Evolutionary conservation across 495 filamentous ascomycete species (phyloP).

Genomic region (Hypoxylon fragiforme): DNA sequence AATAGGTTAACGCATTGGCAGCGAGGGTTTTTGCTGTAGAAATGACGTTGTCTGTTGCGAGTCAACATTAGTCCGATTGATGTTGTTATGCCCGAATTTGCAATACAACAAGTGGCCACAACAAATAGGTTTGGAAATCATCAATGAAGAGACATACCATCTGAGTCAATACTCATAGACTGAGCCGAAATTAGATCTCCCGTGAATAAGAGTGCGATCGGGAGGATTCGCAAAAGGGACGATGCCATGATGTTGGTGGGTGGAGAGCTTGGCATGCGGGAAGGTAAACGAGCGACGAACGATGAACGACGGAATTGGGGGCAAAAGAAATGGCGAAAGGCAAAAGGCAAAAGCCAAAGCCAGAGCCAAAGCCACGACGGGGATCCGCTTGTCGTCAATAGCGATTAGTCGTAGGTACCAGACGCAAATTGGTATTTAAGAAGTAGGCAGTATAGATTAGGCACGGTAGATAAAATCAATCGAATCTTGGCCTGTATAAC

Average conservation of each 20-base stretch:
- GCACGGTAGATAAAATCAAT: too few species aligned
- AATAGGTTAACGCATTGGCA: constrained; percentile 61
- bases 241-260: constrained; percentile 25
- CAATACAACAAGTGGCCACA: too few species aligned
- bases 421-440: too few species aligned
- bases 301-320: constrained; percentile 11
- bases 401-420: not conserved
- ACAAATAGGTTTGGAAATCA: not conserved
- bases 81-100: too few species aligned
- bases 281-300: constrained; percentile 27
- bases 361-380: not conserved
- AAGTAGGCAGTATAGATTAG: too few species aligned
- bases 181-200: constrained; percentile 26
- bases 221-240: constrained; percentile 13
- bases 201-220: constrained; percentile 14
- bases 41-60: constrained; percentile 53
- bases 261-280: constrained; percentile 2
- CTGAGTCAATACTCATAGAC: constrained; percentile 27
- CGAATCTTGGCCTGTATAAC: too few species aligned
- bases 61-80: too few species aligned
- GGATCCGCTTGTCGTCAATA: not conserved
- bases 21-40: constrained; percentile 58
- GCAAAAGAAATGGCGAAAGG: constrained; percentile 2
- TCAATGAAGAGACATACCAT: constrained; percentile 22
- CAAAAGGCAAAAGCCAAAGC: too few species aligned